phyloP scores from a whole-genome alignment of 2,329 filamentous ascomycete species.

The Fonsecaea pedrosoi region DNA sequence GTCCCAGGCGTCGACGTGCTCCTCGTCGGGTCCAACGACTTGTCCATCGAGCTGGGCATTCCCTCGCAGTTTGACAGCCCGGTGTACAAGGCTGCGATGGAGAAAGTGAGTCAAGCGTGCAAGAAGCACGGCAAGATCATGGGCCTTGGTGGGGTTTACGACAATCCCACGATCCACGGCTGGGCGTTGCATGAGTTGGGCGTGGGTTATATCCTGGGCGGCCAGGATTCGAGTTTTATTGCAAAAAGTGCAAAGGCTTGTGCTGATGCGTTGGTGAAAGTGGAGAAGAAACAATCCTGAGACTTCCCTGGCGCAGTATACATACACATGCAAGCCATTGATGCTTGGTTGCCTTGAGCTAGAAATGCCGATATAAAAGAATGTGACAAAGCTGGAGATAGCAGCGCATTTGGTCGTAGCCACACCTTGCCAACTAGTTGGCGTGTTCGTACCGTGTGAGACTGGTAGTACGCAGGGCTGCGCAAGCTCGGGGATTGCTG shows the following conservation, averaged over 20 bases:
- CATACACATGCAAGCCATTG: background rate
- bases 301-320: background rate
- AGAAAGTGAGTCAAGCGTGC: slow-evolving; percentile 22
- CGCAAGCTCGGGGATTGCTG: background rate
- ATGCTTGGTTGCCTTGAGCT: background rate
- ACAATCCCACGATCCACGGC: slow-evolving; percentile 16
- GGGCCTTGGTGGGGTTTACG: slow-evolving; percentile 20
- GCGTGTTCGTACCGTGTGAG: background rate
- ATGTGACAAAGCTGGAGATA: background rate
- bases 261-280: slow-evolving; percentile 12
- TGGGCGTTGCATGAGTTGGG: slow-evolving; percentile 24
- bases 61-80: slow-evolving; percentile 27
- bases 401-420: background rate
- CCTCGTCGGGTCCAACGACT: slow-evolving; percentile 30
- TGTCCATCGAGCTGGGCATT: slow-evolving; percentile 24
- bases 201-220: slow-evolving; percentile 30
- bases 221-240: slow-evolving; percentile 34
- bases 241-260: slow-evolving; percentile 25
- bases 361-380: background rate
- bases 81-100: slow-evolving; percentile 12
- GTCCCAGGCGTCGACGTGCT: slow-evolving; percentile 31
- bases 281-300: background rate
- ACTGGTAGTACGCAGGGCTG: background rate
- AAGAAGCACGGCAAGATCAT: slow-evolving; percentile 21
- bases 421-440: background rate